Evolutionary conservation across 2,329 filamentous ascomycete genomes (phyloP).

Genomic region (Thermomyces lanuginosus): DNA sequence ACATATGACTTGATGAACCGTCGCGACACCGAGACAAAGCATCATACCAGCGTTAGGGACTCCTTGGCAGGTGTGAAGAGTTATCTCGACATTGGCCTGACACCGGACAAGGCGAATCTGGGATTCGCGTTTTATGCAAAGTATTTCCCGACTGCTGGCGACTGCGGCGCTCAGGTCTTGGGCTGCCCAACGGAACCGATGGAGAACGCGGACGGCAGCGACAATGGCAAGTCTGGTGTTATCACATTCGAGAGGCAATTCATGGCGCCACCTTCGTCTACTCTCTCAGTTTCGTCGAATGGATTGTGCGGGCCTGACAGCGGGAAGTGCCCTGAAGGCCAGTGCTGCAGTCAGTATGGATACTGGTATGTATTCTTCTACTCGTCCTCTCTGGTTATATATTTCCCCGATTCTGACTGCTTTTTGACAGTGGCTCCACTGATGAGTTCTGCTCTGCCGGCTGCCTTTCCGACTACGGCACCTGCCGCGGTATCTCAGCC

Average conservation of each 20-base stretch:
- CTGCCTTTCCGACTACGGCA: constrained; percentile 25
- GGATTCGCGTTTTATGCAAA: constrained; percentile 56
- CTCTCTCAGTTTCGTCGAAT: too few species aligned
- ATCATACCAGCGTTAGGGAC: constrained; percentile 46
- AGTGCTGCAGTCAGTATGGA: constrained; percentile 21
- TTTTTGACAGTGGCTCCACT: constrained; percentile 15
- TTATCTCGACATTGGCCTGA: constrained; percentile 43
- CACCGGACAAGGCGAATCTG: constrained; percentile 42
- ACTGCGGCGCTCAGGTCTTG: constrained; percentile 33
- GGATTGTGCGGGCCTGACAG: too few species aligned
- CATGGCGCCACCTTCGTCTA: too few species aligned
- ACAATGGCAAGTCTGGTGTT: constrained; percentile 37
- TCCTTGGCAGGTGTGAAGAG: constrained; percentile 40
- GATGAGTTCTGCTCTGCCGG: constrained; percentile 17
- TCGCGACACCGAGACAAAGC: constrained; percentile 45
- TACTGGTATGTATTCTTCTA: constrained; percentile 17
- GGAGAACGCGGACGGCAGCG: constrained; percentile 44
- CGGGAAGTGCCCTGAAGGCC: too few species aligned
- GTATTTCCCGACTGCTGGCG: constrained; percentile 41
- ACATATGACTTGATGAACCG: constrained; percentile 57
- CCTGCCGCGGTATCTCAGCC: constrained; percentile 34
- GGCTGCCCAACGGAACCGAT: constrained; percentile 44
- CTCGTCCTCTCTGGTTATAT: neutral
- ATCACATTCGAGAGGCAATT: constrained; percentile 38
- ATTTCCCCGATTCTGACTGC: constrained; percentile 7